Evolutionary conservation across 1,284 basidiomycete species (phyloP).

Genomic region (Malassezia psittaci): DNA sequence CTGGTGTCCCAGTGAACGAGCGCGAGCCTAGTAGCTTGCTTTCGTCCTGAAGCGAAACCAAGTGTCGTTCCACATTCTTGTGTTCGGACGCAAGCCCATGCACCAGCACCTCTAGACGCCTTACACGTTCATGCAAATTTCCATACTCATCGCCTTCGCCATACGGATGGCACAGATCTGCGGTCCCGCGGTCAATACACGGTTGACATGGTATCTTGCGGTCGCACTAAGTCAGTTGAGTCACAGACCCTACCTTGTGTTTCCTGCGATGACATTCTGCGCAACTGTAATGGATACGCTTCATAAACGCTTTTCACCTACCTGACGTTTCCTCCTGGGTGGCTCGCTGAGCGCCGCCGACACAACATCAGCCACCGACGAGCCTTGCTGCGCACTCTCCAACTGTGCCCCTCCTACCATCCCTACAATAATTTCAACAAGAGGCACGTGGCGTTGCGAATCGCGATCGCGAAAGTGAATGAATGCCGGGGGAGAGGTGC

Average conservation of each 20-base stretch:
- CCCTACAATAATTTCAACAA: not conserved
- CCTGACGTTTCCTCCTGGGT: conserved; percentile 32
- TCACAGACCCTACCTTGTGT: conserved; percentile 22
- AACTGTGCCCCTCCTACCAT: not conserved
- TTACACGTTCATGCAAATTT: conserved; percentile 35
- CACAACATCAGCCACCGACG: conserved; percentile 31
- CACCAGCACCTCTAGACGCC: conserved; percentile 40
- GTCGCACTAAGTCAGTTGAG: conserved; percentile 23
- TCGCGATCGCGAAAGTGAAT: not conserved
- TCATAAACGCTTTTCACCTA: not conserved
- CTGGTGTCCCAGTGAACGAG: not conserved
- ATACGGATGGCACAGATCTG: conserved; percentile 34
- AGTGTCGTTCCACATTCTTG: conserved; percentile 7
- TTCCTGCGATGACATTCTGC: conserved; percentile 42
- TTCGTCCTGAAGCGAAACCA: not conserved
- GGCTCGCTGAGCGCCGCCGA: conserved; percentile 32
- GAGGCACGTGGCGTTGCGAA: not conserved
- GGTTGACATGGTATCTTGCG: conserved; percentile 38
- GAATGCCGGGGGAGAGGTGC: not conserved
- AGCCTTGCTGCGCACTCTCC: conserved; percentile 1
- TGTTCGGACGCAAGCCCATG: conserved; percentile 39
- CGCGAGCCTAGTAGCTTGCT: not conserved
- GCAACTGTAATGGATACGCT: conserved; percentile 41
- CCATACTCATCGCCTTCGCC: conserved; percentile 42
- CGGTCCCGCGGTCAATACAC: conserved; percentile 39